A percentile compares a stretch with the other conserved stretches of the same genome.
Evolutionary conservation across 805 yeast species (phyloP).

Genomic region (Myxozyma geophila): DNA sequence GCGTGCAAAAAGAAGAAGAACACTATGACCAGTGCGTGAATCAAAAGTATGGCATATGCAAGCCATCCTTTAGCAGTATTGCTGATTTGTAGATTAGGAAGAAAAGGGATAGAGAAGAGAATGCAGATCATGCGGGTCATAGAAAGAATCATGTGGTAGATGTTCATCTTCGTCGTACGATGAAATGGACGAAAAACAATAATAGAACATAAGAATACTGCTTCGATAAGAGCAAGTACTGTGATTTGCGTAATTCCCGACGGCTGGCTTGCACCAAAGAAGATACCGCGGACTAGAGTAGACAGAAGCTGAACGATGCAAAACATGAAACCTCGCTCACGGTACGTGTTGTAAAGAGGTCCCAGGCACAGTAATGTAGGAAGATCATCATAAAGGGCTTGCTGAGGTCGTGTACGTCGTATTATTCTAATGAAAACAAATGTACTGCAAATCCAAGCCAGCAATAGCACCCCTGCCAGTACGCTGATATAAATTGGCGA

Average conservation of each 20-base stretch:
- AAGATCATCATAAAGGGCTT: conserved; percentile 41
- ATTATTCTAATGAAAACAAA: conserved; percentile 26
- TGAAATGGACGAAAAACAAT: conserved; percentile 40
- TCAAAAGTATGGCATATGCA: conserved; percentile 43
- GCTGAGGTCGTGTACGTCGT: conserved; percentile 33
- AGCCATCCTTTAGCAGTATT: conserved; percentile 42
- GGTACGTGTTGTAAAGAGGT: conserved; percentile 44
- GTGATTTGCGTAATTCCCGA: conserved; percentile 47
- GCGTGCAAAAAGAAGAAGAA: conserved; percentile 41
- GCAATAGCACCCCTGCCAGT: conserved; percentile 40
- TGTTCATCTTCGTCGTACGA: conserved; percentile 41
- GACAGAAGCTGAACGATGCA: conserved; percentile 31
- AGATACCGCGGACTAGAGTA: conserved; percentile 42
- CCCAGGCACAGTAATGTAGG: conserved; percentile 41
- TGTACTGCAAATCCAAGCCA: conserved; percentile 39
- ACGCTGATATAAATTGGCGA: conserved; percentile 39
- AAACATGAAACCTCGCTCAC: conserved; percentile 36
- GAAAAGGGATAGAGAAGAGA: conserved; percentile 41
- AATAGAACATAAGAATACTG: conserved; percentile 36
- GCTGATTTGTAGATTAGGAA: conserved; percentile 36
- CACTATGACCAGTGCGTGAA: conserved; percentile 42
- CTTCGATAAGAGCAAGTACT: conserved; percentile 42
- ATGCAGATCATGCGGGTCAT: conserved; percentile 36
- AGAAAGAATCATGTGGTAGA: conserved; percentile 35
- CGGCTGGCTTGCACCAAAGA: conserved; percentile 43